phyloP scores from a whole-genome alignment of 2,329 filamentous ascomycete species.

The Alternaria angustiovoidea region DNA sequence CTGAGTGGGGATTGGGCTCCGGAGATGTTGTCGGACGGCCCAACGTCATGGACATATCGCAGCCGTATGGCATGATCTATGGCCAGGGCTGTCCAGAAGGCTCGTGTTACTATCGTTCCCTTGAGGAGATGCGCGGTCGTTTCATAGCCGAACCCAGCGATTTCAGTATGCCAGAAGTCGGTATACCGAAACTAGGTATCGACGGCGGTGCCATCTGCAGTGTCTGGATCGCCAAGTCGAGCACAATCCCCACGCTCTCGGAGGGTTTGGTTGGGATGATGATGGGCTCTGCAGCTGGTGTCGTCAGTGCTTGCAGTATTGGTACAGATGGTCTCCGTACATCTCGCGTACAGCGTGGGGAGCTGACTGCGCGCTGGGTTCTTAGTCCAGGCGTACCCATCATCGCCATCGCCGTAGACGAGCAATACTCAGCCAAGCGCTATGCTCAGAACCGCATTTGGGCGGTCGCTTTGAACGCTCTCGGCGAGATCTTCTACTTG shows the following conservation, averaged over 20 bases:
- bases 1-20: slow-evolving; percentile 79
- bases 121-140: slow-evolving; percentile 77
- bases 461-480: slow-evolving; percentile 91
- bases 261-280: slow-evolving; percentile 83
- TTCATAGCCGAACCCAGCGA: slow-evolving; percentile 72
- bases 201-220: slow-evolving; percentile 76
- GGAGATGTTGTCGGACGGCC: slow-evolving; percentile 78
- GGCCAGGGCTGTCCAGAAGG: slow-evolving; percentile 89
- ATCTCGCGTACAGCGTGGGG: slow-evolving; percentile 72
- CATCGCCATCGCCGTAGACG: slow-evolving; percentile 82
- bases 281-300: slow-evolving; percentile 81
- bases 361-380: slow-evolving; percentile 86
- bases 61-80: slow-evolving; percentile 81
- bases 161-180: slow-evolving; percentile 69
- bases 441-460: slow-evolving; percentile 77
- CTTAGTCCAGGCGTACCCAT: slow-evolving; percentile 94
- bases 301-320: slow-evolving; percentile 83
- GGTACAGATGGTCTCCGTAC: slow-evolving; percentile 67
- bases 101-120: slow-evolving; percentile 77
- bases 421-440: slow-evolving; percentile 77
- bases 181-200: slow-evolving; percentile 78
- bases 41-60: slow-evolving; percentile 91
- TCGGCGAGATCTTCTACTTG: slow-evolving; percentile 90
- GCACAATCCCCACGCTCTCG: slow-evolving; percentile 73
- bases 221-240: slow-evolving; percentile 90